Conservation (phyloP, 2,329 filamentous ascomycete genomes). For the Penicillium sp. region DNA sequence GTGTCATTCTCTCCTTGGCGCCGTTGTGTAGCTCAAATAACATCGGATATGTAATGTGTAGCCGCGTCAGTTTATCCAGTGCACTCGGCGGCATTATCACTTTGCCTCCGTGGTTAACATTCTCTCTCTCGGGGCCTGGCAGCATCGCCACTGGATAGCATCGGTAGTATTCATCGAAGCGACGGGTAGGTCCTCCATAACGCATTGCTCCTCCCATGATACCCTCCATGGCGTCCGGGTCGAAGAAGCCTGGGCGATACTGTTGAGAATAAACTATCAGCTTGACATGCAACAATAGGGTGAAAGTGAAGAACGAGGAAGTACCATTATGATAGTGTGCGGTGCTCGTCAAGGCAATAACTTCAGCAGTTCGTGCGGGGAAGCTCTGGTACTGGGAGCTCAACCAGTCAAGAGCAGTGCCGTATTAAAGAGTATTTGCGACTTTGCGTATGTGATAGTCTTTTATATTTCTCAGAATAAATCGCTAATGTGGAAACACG, state of each 20-base stretch:
- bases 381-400: not conserved
- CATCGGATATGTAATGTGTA: constrained; percentile 97
- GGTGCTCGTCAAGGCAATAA: not conserved
- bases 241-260: constrained; percentile 49
- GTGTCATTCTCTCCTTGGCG: constrained; percentile 71
- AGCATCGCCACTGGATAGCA: constrained; percentile 96
- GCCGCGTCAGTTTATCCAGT: constrained; percentile 89
- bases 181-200: constrained; percentile 55
- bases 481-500: not conserved
- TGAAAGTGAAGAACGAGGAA: not conserved
- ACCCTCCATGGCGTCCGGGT: constrained; percentile 50
- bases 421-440: not conserved
- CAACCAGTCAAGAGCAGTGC: not conserved
- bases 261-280: constrained; percentile 18
- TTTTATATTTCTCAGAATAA: not conserved
- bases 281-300: not conserved
- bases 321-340: constrained; percentile 6
- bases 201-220: constrained; percentile 54
- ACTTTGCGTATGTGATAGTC: not conserved
- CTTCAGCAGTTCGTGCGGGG: not conserved
- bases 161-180: constrained; percentile 98
- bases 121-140: constrained; percentile 79
- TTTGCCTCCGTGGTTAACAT: constrained; percentile 95
- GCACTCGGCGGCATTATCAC: constrained; percentile 96
- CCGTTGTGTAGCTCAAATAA: constrained; percentile 95